phyloP scores from a whole-genome alignment of 441 rosid genomes.

The Gossypium gossypioides region DNA sequence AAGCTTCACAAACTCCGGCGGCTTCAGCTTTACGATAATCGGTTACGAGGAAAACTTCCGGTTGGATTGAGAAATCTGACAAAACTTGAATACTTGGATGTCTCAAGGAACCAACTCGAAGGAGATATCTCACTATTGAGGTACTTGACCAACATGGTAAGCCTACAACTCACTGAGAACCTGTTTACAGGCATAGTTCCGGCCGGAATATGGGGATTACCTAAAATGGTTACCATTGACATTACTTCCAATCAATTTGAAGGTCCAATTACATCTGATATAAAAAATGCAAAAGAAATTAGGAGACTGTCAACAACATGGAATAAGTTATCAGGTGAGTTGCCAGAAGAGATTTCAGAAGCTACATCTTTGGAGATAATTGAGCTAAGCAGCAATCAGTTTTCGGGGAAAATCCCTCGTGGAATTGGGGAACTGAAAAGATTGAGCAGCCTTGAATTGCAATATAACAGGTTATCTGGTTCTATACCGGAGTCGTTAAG shows the following conservation, averaged over 20 bases:
- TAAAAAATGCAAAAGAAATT: conserved; percentile 48
- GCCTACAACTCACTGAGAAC: conserved; percentile 56
- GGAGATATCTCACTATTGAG: conserved; percentile 57
- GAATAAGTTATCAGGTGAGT: conserved; percentile 49
- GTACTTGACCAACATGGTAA: conserved; percentile 44
- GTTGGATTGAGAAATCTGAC: conserved; percentile 58
- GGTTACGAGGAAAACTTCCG: conserved; percentile 53
- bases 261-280: conserved; percentile 53
- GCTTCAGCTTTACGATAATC: conserved; percentile 56
- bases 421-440: conserved; percentile 45
- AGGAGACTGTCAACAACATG: conserved; percentile 30
- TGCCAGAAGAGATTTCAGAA: conserved; percentile 57
- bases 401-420: conserved; percentile 50
- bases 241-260: conserved; percentile 41
- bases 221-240: conserved; percentile 53
- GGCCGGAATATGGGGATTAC: conserved; percentile 75
- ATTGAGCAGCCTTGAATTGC: conserved; percentile 47
- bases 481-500: conserved; percentile 57
- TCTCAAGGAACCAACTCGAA: conserved; percentile 45
- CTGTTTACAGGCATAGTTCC: conserved; percentile 53
- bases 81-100: conserved; percentile 50
- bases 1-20: conserved; percentile 52
- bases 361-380: conserved; percentile 34
- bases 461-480: conserved; percentile 54
- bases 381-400: conserved; percentile 42